Evolutionary conservation across 176 grass and related monocot genomes (phyloP), one percentile per base, ranked within the genome.

Genomic region (Poa annua): DNA sequence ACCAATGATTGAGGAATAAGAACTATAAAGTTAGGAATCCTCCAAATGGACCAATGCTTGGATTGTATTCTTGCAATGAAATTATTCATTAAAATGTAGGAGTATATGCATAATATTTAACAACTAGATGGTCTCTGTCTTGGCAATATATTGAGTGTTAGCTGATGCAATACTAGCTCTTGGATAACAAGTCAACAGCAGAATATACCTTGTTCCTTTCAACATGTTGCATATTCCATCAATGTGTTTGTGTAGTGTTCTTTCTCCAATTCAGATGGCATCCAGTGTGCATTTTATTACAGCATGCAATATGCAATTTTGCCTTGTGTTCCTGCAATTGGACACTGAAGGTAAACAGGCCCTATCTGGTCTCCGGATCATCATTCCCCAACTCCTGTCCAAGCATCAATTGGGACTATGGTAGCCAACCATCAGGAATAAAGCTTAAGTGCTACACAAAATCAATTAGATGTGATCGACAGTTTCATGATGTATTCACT

Each of bases 1-100:
- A 72, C 11, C 42, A 76, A 85, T 76, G 44, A 85, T 81, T 67
- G 48, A 80, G 15, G 10, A 77, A 76, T 11, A 89, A 71, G 14
- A 34, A 83, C 15, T 53, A 34, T 52, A 74, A 53, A 33, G 8
- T 41, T 53, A 26, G 49, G 6, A 25, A 24, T 12, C 20, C 13
- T 36, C 49, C 69, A 51, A 45, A 33, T 17, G 21, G 11, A 6
- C 19, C 0, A 9, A 47, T 69, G 64, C 6, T 29, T 61, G 26
- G 21, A 29, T 52, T 49, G 26, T 19, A 22, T 49, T 66, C 8
- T 69, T 49, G 60, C 15, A 50, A 26, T 34, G 2, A 82, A 66
- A 69, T 25, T 61, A 59, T 24, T 68, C 21, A 33, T 2, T 10
- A 9, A 9, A 59, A 13, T 21, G 8, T 29, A 29, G 29, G 29